phyloP scores from a whole-genome alignment of 139 green algal genomes.

The Chlorella sp. region DNA sequence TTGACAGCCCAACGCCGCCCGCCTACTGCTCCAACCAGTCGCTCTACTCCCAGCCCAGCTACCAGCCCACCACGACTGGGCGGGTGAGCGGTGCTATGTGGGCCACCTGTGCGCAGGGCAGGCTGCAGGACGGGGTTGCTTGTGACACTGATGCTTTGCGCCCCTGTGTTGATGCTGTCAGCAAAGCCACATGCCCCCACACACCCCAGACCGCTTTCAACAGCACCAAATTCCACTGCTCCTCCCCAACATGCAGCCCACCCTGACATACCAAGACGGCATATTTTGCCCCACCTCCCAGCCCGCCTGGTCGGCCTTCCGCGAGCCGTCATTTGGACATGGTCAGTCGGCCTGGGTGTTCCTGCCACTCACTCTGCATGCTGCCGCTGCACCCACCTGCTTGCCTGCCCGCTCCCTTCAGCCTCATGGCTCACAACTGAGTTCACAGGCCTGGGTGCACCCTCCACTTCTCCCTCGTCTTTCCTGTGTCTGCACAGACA shows the following conservation, averaged over 20 bases:
- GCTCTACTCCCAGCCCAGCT: neutral
- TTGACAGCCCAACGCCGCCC: neutral
- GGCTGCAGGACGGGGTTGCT: too few relatives aligned
- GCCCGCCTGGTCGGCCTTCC: conserved; percentile 31
- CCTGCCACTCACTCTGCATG: neutral
- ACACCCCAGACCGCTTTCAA: too few relatives aligned
- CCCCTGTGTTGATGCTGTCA: neutral
- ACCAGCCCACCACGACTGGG: neutral
- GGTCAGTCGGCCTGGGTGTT: neutral
- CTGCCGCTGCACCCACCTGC: neutral
- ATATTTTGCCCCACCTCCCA: conserved; percentile 6
- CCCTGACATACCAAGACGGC: neutral
- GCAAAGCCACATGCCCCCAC: too few relatives aligned
- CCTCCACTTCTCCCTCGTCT: too few relatives aligned
- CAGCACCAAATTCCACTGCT: neutral
- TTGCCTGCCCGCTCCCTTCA: neutral
- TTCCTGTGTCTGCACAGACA: neutral
- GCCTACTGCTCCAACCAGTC: neutral
- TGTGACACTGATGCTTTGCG: neutral
- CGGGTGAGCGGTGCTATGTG: neutral
- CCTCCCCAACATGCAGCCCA: neutral
- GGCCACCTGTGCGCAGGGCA: too few relatives aligned
- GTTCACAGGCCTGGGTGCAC: neutral
- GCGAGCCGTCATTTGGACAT: conserved; percentile 42
- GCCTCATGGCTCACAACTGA: neutral